phyloP scores from a whole-genome alignment of 2,329 filamentous ascomycete species.

The Alternaria sp. region DNA sequence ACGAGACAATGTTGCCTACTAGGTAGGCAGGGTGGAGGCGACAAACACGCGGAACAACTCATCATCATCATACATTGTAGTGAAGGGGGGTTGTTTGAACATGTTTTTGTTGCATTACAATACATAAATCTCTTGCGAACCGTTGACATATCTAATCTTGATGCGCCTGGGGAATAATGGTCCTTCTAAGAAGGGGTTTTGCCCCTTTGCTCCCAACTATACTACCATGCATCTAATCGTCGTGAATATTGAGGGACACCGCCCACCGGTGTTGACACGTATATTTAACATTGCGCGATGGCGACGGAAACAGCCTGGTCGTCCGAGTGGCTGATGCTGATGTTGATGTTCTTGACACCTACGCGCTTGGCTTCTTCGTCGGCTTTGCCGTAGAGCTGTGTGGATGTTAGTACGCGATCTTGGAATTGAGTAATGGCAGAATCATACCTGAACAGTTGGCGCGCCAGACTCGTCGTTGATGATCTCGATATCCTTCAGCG shows the following conservation, averaged over 20 bases:
- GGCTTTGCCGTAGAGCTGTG: slow-evolving; percentile 84
- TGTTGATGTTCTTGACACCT: slow-evolving; percentile 84
- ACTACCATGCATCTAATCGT: slow-evolving; percentile 1
- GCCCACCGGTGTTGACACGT: not conserved
- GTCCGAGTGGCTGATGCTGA: slow-evolving; percentile 96
- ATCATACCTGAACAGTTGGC: slow-evolving; percentile 81
- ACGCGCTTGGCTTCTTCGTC: slow-evolving; percentile 82
- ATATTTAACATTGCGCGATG: slow-evolving; percentile 73
- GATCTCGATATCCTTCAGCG: slow-evolving; percentile 95
- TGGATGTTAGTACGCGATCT: slow-evolving; percentile 13
- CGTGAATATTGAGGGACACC: not conserved
- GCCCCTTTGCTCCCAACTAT: not conserved
- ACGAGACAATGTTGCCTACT: too few species aligned
- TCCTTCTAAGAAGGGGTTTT: too few species aligned
- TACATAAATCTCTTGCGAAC: slow-evolving; percentile 6
- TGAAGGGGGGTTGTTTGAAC: too few species aligned
- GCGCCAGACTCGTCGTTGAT: slow-evolving; percentile 79
- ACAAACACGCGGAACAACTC: too few species aligned
- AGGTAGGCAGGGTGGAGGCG: too few species aligned
- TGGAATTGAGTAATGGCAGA: not conserved
- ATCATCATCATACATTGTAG: too few species aligned
- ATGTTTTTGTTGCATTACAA: slow-evolving; percentile 9
- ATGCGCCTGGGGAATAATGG: not conserved
- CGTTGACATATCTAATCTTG: slow-evolving; percentile 2
- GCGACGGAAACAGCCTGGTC: slow-evolving; percentile 94